Base-by-base conservation (phyloP, 768 basidiomycete genomes). In the Rubroboletus satanas region DNA sequence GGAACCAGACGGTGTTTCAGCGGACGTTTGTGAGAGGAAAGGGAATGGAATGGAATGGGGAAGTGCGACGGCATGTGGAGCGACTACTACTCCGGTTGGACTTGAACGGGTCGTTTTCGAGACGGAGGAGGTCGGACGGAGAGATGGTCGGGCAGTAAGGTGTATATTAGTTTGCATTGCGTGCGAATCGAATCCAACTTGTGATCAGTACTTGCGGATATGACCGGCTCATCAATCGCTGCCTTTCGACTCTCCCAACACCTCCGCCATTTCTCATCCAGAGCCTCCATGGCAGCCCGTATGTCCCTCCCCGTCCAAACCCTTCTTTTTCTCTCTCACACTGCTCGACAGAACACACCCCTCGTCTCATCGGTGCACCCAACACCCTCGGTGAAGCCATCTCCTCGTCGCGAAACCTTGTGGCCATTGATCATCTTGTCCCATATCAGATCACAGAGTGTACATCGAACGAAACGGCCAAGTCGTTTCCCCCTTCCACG, bases 381-480 rank as follows among this genome's bases (percentile, higher is more conserved):
- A 90, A 98, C 81, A 98, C 96, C 54, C 85, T 98, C 63, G 96
- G 96, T 97, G 63, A 26, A 60, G 78, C 68, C 33, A 11, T 52
- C 47, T 54, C 57, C 17, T 28, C 59, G 45, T 54, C 49, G 28
- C 55, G 21, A 32, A 32, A 35, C 54, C 33, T 37, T 49, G 43
- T 8, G 55, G 55, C 38, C 52, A 52, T 57, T 68, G 62, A 71
- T 61, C 64, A 56, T 10, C 49, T 47, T 37, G 43, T 26, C 50
- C 26, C 60, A 60, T 66, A 62, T 65, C 74, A 98, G 97, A 98
- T 65, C 93, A 98, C 78, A 89, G 96, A 62, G 88, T 96, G 56
- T 99, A 75, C 82, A 84, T 93, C 75, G 95, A 98, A 74, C 88
- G 91, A 69, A 87, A 90, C 65, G 88, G 88, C 64, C 80, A 82